Evolutionary conservation across 169 alveolate species (phyloP).

Genomic region (Plasmodium vivax): DNA sequence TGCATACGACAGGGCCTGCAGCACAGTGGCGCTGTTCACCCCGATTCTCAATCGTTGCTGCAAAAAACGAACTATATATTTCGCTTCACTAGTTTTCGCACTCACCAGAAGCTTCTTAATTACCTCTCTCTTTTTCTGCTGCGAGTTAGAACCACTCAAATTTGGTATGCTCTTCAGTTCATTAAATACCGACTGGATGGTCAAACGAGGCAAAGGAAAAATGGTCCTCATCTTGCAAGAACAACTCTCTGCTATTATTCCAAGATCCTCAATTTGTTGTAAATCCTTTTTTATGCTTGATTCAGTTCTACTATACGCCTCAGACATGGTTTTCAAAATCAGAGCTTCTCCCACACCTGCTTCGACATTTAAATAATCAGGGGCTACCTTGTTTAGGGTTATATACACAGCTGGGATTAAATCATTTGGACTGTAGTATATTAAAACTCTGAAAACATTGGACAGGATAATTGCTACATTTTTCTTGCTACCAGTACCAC

Average conservation of each 20-base stretch:
- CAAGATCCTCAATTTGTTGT: conserved; percentile 94
- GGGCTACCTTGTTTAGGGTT: conserved; percentile 91
- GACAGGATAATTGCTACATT: conserved; percentile 86
- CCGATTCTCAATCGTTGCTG: conserved; percentile 97
- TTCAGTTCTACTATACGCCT: conserved; percentile 94
- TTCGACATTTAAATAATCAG: conserved; percentile 95
- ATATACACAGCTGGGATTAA: conserved; percentile 87
- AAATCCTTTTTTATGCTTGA: conserved; percentile 90
- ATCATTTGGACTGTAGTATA: conserved; percentile 88
- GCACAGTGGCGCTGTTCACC: conserved; percentile 94
- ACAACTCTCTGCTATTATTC: conserved; percentile 87
- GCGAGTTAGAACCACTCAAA: conserved; percentile 83
- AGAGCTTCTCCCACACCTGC: conserved; percentile 97
- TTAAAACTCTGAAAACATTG: conserved; percentile 84
- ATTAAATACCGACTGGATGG: conserved; percentile 84
- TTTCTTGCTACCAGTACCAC: conserved; percentile 91
- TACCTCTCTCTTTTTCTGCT: conserved; percentile 81
- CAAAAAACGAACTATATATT: conserved; percentile 95
- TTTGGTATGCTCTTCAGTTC: conserved; percentile 81
- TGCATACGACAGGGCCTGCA: conserved; percentile 91
- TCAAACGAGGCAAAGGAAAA: conserved; percentile 88
- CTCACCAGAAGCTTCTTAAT: conserved; percentile 91
- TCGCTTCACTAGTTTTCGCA: conserved; percentile 93
- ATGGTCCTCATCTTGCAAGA: conserved; percentile 90
- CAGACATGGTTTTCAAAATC: conserved; percentile 94